Conservation (phyloP, 2,329 filamentous ascomycete species). For the Colletotrichum tamarilloi region DNA sequence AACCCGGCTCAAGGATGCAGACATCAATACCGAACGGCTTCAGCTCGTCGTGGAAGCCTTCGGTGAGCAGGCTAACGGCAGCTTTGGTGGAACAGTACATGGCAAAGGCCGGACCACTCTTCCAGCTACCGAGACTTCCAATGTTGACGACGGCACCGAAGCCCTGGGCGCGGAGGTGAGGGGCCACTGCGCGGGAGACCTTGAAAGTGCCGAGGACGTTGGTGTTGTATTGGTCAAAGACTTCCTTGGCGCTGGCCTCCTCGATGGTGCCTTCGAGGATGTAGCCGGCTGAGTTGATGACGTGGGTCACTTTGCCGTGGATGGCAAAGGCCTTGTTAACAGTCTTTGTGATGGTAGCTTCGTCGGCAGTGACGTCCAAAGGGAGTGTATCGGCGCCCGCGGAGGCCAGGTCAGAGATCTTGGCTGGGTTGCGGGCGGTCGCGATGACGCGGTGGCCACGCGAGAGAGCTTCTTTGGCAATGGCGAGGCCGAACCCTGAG, state of each 20-base stretch:
- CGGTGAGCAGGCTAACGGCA: conserved; percentile 56
- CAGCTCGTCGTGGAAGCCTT: conserved; percentile 56
- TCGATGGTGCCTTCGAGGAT: conserved; percentile 55
- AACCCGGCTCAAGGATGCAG: conserved; percentile 60
- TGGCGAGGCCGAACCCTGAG: conserved; percentile 60
- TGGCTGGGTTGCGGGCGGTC: conserved; percentile 55
- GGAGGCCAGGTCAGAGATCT: conserved; percentile 53
- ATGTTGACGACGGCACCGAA: conserved; percentile 54
- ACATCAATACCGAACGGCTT: conserved; percentile 56
- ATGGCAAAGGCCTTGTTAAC: conserved; percentile 47
- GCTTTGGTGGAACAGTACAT: conserved; percentile 59
- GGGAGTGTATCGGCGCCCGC: conserved; percentile 55
- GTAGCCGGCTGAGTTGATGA: conserved; percentile 61
- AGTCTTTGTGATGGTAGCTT: conserved; percentile 47
- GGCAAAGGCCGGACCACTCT: conserved; percentile 48
- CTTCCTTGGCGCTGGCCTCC: conserved; percentile 50
- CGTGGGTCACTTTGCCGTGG: conserved; percentile 56
- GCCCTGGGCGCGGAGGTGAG: conserved; percentile 55
- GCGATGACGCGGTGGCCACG: conserved; percentile 63
- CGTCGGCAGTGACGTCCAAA: conserved; percentile 58
- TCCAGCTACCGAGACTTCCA: conserved; percentile 59
- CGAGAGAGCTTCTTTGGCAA: conserved; percentile 55
- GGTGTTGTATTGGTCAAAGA: conserved; percentile 56
- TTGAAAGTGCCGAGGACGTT: conserved; percentile 66
- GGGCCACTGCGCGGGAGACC: conserved; percentile 59